Evolutionary conservation across 179 eudicot genomes (phyloP), one percentile per base, ranked within the genome.

Genomic region (Silene vulgaris): DNA sequence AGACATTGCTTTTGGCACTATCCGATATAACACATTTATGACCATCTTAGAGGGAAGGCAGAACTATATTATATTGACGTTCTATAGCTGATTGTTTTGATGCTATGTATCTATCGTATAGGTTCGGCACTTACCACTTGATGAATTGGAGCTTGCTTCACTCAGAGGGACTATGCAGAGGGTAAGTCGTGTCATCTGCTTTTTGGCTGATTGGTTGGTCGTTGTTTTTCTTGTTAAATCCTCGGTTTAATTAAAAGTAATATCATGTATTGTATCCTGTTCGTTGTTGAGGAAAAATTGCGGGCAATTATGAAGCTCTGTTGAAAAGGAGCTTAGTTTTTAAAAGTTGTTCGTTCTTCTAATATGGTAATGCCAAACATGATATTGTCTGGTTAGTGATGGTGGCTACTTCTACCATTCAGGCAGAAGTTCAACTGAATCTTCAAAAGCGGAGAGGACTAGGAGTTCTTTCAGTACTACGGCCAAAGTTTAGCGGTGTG

Each of bases 61-160:
- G 23, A 16, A 32, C 26, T 35, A n/a, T 32, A 6, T 19, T 9
- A 3, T 17, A 8, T 14, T 5, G 20, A 48, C 19, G n/a, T 23
- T 50, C 52, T 71, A 8, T 16, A 50, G 8, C 75, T 28, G 6
- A 17, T 32, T 30, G 75, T 48, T 28, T 81, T 71, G 28, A 59
- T 83, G 76, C 68, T 30, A 21, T 3, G 40, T 69, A 61, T 32
- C 14, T 73, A 43, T 64, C 76, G 74, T 78, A 63, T 83, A 93
- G 98, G 88, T 94, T 66, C 97, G 98, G 62, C 80, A 92, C 81
- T 87, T 94, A 81, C 98, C 97, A 70, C 88, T 94, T 82, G 98
- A 94, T 89, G 98, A 94, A 78, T 83, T 94, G 86, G 98, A 94
- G 92, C 91, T 94, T 72, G 96, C 96, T 80, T 94, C 98, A 79